Conservation (phyloP, 768 basidiomycete genomes). For the Mycena floridula region DNA sequence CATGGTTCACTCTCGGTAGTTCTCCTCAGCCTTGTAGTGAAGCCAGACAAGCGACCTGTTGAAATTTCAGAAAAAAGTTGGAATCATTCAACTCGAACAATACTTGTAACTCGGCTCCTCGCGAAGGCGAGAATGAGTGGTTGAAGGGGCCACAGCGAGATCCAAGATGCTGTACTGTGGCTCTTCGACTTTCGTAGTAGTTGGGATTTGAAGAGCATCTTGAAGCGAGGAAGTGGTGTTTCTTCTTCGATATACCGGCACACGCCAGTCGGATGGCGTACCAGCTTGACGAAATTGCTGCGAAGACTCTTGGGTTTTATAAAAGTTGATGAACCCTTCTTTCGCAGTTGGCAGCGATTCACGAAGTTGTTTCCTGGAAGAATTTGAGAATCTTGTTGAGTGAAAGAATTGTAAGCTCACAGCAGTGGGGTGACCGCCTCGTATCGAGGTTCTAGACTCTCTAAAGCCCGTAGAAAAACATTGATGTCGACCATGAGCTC, state of each 20-base stretch:
- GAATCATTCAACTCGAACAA: no score
- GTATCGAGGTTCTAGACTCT: slow-evolving; percentile 29
- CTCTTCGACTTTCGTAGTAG: no score
- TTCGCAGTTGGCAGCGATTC: slow-evolving; percentile 1
- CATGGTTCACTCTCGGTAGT: no score
- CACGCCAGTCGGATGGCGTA: background rate
- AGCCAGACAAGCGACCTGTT: no score
- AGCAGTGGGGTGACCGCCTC: slow-evolving; percentile 22
- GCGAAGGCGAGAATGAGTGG: no score
- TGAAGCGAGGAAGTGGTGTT: no score
- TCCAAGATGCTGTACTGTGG: no score
- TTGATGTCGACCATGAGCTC: slow-evolving; percentile 30
- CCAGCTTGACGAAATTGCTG: background rate
- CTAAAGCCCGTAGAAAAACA: slow-evolving; percentile 37
- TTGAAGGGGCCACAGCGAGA: background rate
- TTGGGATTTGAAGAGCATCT: no score
- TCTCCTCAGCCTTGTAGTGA: no score
- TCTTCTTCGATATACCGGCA: background rate
- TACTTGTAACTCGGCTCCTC: no score
- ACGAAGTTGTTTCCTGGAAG: slow-evolving; percentile 4
- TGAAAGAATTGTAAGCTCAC: slow-evolving; percentile 20
- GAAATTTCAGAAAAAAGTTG: no score
- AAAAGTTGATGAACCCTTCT: background rate
- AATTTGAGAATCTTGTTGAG: background rate
- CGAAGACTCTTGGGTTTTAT: background rate